Conservation (phyloP, 1,284 basidiomycete species). For the Schizopora paradoxa region DNA sequence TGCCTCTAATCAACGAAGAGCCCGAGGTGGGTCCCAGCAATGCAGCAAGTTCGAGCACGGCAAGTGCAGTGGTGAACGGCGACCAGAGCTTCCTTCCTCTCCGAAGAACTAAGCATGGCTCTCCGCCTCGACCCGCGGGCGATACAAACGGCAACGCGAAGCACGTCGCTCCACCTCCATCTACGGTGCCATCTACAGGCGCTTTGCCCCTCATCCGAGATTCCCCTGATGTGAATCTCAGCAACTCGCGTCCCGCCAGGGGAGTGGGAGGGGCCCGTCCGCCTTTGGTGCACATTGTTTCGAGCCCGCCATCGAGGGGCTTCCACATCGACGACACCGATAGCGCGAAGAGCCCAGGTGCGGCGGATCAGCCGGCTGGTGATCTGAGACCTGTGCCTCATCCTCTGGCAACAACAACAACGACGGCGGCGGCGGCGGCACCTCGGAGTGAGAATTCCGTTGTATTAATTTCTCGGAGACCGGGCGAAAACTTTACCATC, state of each 20-base stretch:
- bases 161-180: not conserved
- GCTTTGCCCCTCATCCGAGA: conserved; percentile 6
- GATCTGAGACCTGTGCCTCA: not conserved
- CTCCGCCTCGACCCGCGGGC: not conserved
- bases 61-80: not conserved
- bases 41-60: conserved; percentile 7
- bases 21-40: not conserved
- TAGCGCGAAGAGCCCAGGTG: conserved; percentile 8
- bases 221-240: conserved; percentile 6
- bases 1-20: not conserved
- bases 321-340: conserved; percentile 17
- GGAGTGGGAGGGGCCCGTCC: not conserved
- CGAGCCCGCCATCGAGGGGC: conserved; percentile 10
- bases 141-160: not conserved
- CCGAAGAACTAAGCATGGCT: not conserved
- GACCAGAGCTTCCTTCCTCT: not conserved
- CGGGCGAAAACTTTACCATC: conserved; percentile 17
- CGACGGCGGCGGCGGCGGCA: no score
- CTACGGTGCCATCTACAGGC: no score
- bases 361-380: not conserved
- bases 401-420: not conserved
- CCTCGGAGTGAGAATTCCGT: conserved; percentile 4
- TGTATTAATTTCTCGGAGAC: conserved; percentile 14
- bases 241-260: not conserved
- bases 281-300: conserved; percentile 9